Evolutionary conservation across 2,329 filamentous ascomycete species (phyloP).

Genomic region (Drechslerella stenobrocha): DNA sequence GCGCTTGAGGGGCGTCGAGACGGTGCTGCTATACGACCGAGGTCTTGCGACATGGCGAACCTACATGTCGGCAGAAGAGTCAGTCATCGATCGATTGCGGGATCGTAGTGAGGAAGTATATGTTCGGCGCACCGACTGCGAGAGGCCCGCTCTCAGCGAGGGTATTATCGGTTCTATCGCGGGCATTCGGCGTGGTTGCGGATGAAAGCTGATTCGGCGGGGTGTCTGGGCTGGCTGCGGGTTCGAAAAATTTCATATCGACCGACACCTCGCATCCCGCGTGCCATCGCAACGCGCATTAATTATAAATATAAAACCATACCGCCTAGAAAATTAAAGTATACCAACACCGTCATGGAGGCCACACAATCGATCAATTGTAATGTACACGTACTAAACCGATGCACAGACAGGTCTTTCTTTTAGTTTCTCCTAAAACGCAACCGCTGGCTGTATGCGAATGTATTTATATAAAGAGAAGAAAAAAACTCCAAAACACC

Average conservation of each 20-base stretch:
- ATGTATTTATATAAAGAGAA: too few species aligned
- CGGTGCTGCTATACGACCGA: constrained; percentile 1
- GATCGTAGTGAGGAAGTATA: neutral
- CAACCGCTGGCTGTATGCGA: too few species aligned
- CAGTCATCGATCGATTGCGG: neutral
- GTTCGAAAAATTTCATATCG: constrained; percentile 22
- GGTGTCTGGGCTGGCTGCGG: constrained; percentile 9
- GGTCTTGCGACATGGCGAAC: constrained; percentile 27
- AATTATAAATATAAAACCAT: too few species aligned
- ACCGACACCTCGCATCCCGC: constrained; percentile 1
- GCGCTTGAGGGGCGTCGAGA: constrained; percentile 21
- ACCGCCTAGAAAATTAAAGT: too few species aligned
- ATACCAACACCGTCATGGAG: too few species aligned
- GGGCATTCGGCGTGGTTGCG: constrained; percentile 24
- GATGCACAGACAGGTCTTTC: too few species aligned
- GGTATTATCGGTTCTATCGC: constrained; percentile 46
- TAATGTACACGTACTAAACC: too few species aligned
- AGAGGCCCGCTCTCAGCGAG: constrained; percentile 44
- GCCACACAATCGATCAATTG: too few species aligned
- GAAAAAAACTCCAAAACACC: too few species aligned
- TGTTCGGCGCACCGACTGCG: constrained; percentile 23
- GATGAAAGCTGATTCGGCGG: neutral
- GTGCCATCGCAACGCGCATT: neutral
- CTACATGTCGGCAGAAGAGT: constrained; percentile 5
- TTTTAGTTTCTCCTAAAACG: too few species aligned